These are phyloP conservation scores for Xylariales sp. DNA, from an alignment of 2,329 filamentous ascomycete genomes.

Conservation along the genomic window DNA sequence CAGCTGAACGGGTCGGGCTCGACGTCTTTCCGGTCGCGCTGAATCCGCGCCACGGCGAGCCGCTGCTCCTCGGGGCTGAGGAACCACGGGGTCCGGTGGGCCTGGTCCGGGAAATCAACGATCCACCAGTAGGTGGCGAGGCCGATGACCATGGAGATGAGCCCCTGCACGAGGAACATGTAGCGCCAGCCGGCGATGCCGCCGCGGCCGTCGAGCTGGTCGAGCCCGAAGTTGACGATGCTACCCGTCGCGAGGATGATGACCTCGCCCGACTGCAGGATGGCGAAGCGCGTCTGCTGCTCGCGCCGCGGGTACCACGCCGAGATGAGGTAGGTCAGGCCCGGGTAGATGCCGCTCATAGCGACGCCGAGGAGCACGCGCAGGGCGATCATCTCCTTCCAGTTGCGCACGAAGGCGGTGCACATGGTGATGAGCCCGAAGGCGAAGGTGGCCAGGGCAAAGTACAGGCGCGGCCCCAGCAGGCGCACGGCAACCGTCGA, in stretches of 20 bases:
- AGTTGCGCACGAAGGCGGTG: slow-evolving; percentile 63
- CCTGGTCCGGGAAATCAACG: slow-evolving; percentile 63
- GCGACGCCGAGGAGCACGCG: slow-evolving; percentile 61
- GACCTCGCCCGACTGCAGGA: slow-evolving; percentile 61
- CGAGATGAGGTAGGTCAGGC: slow-evolving; percentile 47
- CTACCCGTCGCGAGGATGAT: slow-evolving; percentile 60
- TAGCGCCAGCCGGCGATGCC: slow-evolving; percentile 61
- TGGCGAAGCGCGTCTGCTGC: slow-evolving; percentile 62
- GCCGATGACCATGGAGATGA: slow-evolving; percentile 56
- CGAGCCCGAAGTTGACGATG: slow-evolving; percentile 67
- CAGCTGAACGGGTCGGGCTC: slow-evolving; percentile 51
- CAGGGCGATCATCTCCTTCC: slow-evolving; percentile 66
- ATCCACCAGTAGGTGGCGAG: slow-evolving; percentile 66
- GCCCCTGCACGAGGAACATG: slow-evolving; percentile 65
- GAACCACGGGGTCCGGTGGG: slow-evolving; percentile 53
- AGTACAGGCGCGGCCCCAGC: slow-evolving; percentile 59
- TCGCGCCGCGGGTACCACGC: slow-evolving; percentile 61
- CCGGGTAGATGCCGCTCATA: slow-evolving; percentile 52
- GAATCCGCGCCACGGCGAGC: slow-evolving; percentile 54
- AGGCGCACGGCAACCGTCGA: slow-evolving; percentile 63
- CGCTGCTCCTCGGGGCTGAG: slow-evolving; percentile 49
- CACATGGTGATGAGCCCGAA: slow-evolving; percentile 59
- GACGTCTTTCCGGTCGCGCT: slow-evolving; percentile 58
- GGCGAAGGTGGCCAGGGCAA: slow-evolving; percentile 62
- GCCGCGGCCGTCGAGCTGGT: slow-evolving; percentile 51